Evolutionary conservation across 768 basidiomycete genomes (phyloP).

Genomic region (Lactifluus echinatus): DNA sequence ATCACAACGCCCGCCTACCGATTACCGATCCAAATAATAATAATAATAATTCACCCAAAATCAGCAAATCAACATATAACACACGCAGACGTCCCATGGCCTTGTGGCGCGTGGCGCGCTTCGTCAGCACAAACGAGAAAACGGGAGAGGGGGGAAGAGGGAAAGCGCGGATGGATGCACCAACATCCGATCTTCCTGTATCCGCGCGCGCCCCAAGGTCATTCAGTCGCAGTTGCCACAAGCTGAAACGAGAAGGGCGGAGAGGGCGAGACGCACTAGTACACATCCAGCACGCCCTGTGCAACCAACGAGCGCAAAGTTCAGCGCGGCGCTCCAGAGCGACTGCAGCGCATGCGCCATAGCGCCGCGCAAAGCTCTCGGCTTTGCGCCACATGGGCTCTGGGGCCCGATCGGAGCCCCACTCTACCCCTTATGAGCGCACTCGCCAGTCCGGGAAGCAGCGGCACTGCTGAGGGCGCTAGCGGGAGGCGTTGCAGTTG

Average conservation of each 20-base stretch:
- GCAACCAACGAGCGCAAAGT: constrained; percentile 81
- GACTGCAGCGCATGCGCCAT: constrained; percentile 84
- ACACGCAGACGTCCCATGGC: constrained; percentile 82
- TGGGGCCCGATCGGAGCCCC: constrained; percentile 70
- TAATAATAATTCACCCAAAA: no score
- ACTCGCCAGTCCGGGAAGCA: constrained; percentile 57
- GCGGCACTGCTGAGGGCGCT: constrained; percentile 35
- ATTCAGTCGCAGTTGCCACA: no score
- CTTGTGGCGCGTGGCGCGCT: constrained; percentile 25
- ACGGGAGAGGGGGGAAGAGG: no score
- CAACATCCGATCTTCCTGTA: constrained; percentile 74
- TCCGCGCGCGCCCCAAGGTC: no score
- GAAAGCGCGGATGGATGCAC: constrained; percentile 24
- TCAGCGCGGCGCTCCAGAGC: constrained; percentile 77
- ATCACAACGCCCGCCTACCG: constrained; percentile 81
- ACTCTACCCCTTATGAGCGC: constrained; percentile 79
- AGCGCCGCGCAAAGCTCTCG: constrained; percentile 59
- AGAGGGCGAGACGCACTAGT: constrained; percentile 74
- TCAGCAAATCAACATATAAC: no score
- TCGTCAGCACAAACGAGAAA: not conserved
- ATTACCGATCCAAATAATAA: no score
- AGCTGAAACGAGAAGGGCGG: no score
- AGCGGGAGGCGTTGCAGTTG: constrained; percentile 53
- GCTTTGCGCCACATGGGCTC: constrained; percentile 49
- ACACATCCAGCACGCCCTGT: constrained; percentile 79